A percentile compares a stretch with the other conserved stretches of the same genome.
Evolutionary conservation across 352 stramenopile species (phyloP).

Genomic region (Phytophthora pinifolia): DNA sequence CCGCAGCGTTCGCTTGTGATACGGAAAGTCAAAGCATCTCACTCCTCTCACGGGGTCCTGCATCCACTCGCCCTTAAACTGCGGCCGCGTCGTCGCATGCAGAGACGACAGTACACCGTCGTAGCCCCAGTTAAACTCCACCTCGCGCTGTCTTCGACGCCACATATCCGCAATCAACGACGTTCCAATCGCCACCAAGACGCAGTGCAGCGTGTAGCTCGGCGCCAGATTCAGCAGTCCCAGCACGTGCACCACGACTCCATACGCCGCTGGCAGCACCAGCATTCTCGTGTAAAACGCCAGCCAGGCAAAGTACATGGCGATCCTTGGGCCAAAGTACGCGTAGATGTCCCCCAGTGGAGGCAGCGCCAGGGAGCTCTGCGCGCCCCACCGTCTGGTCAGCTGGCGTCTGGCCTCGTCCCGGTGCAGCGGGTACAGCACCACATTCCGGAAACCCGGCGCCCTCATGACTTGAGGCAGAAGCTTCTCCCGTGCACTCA

Average conservation of each 20-base stretch:
- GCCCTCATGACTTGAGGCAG: constrained; percentile 36
- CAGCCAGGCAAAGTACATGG: constrained; percentile 82
- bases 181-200: constrained; percentile 54
- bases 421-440: constrained; percentile 60
- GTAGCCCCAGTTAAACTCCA: constrained; percentile 67
- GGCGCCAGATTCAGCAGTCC: constrained; percentile 37
- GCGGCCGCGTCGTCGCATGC: constrained; percentile 42
- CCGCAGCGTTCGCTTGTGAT: constrained; percentile 52
- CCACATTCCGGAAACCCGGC: constrained; percentile 25
- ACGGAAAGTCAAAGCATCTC: constrained; percentile 55
- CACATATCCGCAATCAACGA: constrained; percentile 66
- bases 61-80: constrained; percentile 64
- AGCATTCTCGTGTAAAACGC: constrained; percentile 87
- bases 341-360: constrained; percentile 52
- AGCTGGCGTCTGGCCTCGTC: constrained; percentile 50
- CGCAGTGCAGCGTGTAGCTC: constrained; percentile 48
- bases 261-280: constrained; percentile 48
- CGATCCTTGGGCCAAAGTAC: constrained; percentile 67
- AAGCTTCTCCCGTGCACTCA: constrained; percentile 44
- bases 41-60: constrained; percentile 41
- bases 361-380: constrained; percentile 32
- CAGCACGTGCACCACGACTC: constrained; percentile 51
- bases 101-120: constrained; percentile 34
- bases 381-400: constrained; percentile 42
- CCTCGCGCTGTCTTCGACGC: constrained; percentile 45